Evolutionary conservation across 2,329 filamentous ascomycete species (phyloP), one percentile per base, ranked within the genome.

Genomic region (Trichoderma koningiopsis): DNA sequence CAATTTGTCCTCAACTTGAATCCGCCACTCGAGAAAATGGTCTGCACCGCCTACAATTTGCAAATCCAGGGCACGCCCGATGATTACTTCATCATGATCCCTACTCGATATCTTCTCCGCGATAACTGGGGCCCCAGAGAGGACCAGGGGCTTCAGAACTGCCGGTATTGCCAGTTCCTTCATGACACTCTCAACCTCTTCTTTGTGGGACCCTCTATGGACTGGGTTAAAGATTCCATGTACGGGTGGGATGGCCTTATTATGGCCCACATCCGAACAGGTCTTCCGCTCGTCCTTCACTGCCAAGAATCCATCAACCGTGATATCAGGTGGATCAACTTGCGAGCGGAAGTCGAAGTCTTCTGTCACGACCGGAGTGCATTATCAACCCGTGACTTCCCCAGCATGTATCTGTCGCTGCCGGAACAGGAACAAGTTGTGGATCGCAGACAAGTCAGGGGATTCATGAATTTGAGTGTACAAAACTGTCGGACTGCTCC

Each of bases 161-260:
- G 68, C 22, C 49, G 64, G 4, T 68, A 70, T n/a, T 70, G 68
- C 24, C 57, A 52, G 14, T 33, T 70, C 5, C 0, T 70, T 13
- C 68, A 58, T 37, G 64, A 70, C 11, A 13, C 40, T 3, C 57
- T 70, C 27, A 67, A 68, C 58, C 7, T 49, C 3, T 70, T 70
- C 64, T 68, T 70, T 7, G n/a, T 29, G 3, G 49, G 57, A 4
- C 22, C n/a, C 6, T 35, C 43, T 16, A 22, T 37, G 5, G 29
- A 56, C 19, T 70, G 68, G 68, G n/a, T 29, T 13, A 13, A 31
- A 5, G 64, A 70, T 14, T 53, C 68, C 22, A 49, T 3, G 4
- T 8, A 7, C 24, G 27, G 27, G 7, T 43, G 40, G 40, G 40
- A 43, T 24, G 4, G 19, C 10, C 8, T 24, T 19, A n/a, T 7